phyloP scores from a whole-genome alignment of 1,139 yeast genomes.

The Meyerozyma elateridarum region DNA sequence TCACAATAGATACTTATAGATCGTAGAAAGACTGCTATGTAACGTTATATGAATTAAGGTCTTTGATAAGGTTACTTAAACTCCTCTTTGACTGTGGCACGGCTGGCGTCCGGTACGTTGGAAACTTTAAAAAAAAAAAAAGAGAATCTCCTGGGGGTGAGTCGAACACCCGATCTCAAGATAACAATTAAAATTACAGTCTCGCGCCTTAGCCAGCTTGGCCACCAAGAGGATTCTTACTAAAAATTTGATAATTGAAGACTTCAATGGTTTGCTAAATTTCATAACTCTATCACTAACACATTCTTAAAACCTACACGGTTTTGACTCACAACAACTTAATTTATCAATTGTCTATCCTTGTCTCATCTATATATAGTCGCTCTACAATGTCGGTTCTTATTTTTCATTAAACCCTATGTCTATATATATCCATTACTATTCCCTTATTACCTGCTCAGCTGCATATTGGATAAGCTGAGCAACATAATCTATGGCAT shows the following conservation, averaged over 20 bases:
- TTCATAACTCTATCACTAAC: neutral
- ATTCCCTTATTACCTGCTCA: slow-evolving; percentile 1
- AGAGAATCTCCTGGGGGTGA: slow-evolving; percentile 17
- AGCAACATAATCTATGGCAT: slow-evolving; percentile 47
- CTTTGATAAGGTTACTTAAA: too few relatives aligned
- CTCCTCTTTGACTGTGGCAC: too few relatives aligned
- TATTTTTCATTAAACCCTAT: neutral
- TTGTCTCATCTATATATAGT: too few relatives aligned
- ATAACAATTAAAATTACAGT: slow-evolving; percentile 14
- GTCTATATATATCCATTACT: neutral
- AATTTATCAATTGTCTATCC: neutral
- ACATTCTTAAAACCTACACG: neutral
- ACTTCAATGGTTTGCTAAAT: neutral
- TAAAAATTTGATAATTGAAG: neutral
- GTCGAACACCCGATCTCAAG: slow-evolving; percentile 20
- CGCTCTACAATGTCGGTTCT: too few relatives aligned
- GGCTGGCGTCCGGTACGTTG: too few relatives aligned
- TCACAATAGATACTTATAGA: too few relatives aligned
- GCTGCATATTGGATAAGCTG: slow-evolving; percentile 26
- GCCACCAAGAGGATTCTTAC: slow-evolving; percentile 15
- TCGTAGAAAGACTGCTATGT: too few relatives aligned
- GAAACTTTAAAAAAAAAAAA: too few relatives aligned
- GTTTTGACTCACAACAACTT: neutral
- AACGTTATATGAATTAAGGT: too few relatives aligned
- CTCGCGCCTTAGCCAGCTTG: slow-evolving; percentile 20